These are phyloP conservation scores for Kodamaea neixiangensis DNA, from an alignment of 805 yeast species.

Conservation along the genomic window DNA sequence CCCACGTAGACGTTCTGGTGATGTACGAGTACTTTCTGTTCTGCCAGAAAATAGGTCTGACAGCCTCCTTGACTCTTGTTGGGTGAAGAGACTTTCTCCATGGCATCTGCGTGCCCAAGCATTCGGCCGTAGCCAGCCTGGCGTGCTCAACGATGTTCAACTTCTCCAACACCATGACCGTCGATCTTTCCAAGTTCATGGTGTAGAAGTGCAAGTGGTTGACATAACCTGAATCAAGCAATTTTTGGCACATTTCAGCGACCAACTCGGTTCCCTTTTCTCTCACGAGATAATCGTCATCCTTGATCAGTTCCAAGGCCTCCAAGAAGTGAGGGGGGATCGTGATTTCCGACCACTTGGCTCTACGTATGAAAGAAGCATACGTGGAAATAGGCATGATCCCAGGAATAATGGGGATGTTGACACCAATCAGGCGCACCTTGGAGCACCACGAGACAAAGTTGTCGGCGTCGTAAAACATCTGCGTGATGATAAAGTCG, in stretches of 20 bases:
- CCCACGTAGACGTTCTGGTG: slow-evolving; percentile 91
- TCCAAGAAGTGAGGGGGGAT: slow-evolving; percentile 75
- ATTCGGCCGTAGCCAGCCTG: slow-evolving; percentile 33
- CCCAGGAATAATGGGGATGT: slow-evolving; percentile 92
- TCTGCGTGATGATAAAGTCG: slow-evolving; percentile 89
- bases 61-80: slow-evolving; percentile 73
- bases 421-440: slow-evolving; percentile 71
- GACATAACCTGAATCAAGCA: slow-evolving; percentile 70
- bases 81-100: slow-evolving; percentile 92
- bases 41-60: slow-evolving; percentile 96
- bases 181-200: slow-evolving; percentile 93
- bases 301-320: slow-evolving; percentile 77
- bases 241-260: slow-evolving; percentile 75
- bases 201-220: slow-evolving; percentile 94
- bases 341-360: slow-evolving; percentile 86
- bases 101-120: slow-evolving; percentile 48
- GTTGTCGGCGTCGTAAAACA: slow-evolving; percentile 91
- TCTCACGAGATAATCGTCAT: slow-evolving; percentile 87
- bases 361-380: slow-evolving; percentile 88
- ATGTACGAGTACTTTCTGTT: slow-evolving; percentile 88
- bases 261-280: slow-evolving; percentile 81
- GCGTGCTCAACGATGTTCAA: slow-evolving; percentile 56
- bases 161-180: slow-evolving; percentile 81
- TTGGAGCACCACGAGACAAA: slow-evolving; percentile 80
- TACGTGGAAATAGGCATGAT: slow-evolving; percentile 98